Evolutionary conservation across 2,329 filamentous ascomycete genomes (phyloP), one percentile per base, ranked within the genome.

Genomic region (Colletotrichum ledebouriae): DNA sequence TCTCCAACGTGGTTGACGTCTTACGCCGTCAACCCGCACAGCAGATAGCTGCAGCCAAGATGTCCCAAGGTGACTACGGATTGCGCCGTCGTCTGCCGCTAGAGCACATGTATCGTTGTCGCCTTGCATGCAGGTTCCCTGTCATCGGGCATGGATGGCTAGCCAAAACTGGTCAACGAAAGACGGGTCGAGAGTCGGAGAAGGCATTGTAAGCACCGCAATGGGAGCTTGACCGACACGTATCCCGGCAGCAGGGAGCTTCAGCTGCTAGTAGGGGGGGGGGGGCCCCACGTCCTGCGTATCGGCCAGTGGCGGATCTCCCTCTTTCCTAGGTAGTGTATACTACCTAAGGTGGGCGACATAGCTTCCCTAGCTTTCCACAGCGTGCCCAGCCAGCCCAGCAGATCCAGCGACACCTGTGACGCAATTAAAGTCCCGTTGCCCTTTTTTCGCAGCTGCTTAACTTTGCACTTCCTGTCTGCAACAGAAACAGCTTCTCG

Each of bases 391-490:
- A 64, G 56, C 53, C 22, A 50, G 29, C 25, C 25, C 25, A 6
- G 25, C 25, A 29, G 25, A 29, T 29, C 25, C 25, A 29, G 25
- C 25, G 25, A 29, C 25, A 59, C 46, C 61, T 58, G 66, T 69
- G 66, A 69, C 66, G 66, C 66, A 69, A 69, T 69, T 50, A 60
- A 57, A 66, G 61, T 41, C 66, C 65, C 56, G 55, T 60, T 41
- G 61, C 55, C 56, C 25, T 56, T 63, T 60, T 55, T 41, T 56
- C 61, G 17, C 47, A 49, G 12, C 41, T 49, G 29, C 46, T 66
- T 22, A 17, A 42, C 42, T 29, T 42, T 56, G 17, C 62, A 41
- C 37, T 42, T 46, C 41, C 46, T 64, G 61, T 37, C 55, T 55
- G 55, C 62, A 56, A 22, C 22, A 22, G 22, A 22, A 22, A 22